phyloP scores from a whole-genome alignment of 306 rosid species.

The Vigna hirtella region DNA sequence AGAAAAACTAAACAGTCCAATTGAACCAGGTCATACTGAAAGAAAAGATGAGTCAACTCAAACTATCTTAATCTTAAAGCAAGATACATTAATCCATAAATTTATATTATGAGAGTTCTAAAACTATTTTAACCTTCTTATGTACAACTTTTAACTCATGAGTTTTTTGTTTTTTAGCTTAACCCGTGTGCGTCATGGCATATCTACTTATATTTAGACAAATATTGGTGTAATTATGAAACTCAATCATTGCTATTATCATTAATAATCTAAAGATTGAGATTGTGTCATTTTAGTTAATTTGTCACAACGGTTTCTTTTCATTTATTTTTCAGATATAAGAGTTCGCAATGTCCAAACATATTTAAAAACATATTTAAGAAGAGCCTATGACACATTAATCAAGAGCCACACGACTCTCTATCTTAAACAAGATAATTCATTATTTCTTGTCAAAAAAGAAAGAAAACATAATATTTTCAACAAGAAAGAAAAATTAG shows the following conservation, averaged over 20 bases:
- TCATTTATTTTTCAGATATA: not conserved
- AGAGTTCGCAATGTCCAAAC: not conserved
- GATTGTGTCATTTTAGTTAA: not conserved
- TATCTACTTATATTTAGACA: not conserved
- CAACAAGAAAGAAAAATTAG: not conserved
- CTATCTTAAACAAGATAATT: not conserved
- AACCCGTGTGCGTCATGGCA: too few relatives aligned
- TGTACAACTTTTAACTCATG: too few relatives aligned
- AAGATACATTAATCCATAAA: too few relatives aligned
- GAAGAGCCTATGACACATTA: not conserved
- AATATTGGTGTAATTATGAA: not conserved
- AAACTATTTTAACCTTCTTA: too few relatives aligned
- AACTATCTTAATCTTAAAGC: too few relatives aligned
- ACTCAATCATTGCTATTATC: conserved; percentile 17
- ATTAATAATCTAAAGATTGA: not conserved
- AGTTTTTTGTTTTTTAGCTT: too few relatives aligned
- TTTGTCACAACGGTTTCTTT: not conserved
- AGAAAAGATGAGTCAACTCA: too few relatives aligned
- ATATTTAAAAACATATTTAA: not conserved
- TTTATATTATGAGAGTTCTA: too few relatives aligned
- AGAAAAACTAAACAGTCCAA: too few relatives aligned
- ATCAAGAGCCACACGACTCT: not conserved
- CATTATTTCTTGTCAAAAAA: not conserved
- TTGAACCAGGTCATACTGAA: too few relatives aligned
- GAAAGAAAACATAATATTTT: not conserved